Conservation (phyloP, 1,139 yeast species). For the Diutina scorzettiae region DNA sequence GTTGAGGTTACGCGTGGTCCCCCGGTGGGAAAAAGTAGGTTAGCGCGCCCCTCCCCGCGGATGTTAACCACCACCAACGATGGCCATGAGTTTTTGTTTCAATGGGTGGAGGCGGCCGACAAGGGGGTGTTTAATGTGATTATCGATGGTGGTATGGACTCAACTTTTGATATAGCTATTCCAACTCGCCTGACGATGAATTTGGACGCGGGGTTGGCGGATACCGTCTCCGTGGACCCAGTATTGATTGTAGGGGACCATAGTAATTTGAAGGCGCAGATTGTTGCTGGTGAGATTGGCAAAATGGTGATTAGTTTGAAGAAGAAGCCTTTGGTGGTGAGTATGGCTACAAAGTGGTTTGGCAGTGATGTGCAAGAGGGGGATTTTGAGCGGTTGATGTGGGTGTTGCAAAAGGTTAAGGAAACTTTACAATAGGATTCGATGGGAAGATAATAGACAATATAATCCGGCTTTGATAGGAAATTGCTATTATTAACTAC, state of each 20-base stretch:
- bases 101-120: slow-evolving; percentile 19
- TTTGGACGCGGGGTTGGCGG: slow-evolving; percentile 8
- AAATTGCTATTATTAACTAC: no score
- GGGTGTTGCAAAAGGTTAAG: slow-evolving; percentile 25
- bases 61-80: background rate
- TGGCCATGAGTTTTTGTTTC: slow-evolving; percentile 4
- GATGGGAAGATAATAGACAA: slow-evolving; percentile 8
- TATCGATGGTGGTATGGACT: slow-evolving; percentile 28
- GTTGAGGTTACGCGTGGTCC: no score
- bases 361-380: slow-evolving; percentile 21
- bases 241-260: slow-evolving; percentile 28
- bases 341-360: slow-evolving; percentile 34
- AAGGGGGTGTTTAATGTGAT: slow-evolving; percentile 24
- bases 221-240: slow-evolving; percentile 26
- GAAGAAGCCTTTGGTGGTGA: slow-evolving; percentile 25
- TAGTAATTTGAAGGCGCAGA: slow-evolving; percentile 26
- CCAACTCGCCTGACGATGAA: slow-evolving; percentile 20
- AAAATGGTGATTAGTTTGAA: slow-evolving; percentile 19
- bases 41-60: no score
- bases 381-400: slow-evolving; percentile 33
- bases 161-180: slow-evolving; percentile 30
- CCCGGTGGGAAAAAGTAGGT: no score
- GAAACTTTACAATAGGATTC: no score
- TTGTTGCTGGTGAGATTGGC: slow-evolving; percentile 33
- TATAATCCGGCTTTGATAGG: background rate